Evolutionary conservation across 2,329 filamentous ascomycete species (phyloP).

Genomic region (Colletotrichum chrysophilum): DNA sequence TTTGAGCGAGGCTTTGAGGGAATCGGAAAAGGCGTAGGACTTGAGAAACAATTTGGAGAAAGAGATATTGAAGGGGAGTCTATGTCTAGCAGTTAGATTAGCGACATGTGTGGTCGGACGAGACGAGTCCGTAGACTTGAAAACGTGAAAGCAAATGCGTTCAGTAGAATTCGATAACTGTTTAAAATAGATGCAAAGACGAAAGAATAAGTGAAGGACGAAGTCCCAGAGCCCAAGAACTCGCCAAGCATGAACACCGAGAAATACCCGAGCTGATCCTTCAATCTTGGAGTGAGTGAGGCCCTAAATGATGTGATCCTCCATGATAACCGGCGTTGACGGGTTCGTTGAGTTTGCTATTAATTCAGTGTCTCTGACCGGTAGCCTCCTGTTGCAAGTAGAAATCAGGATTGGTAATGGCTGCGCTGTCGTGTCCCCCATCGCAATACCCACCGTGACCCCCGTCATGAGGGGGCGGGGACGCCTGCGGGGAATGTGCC

Average conservation of each 20-base stretch:
- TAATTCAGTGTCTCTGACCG: background rate
- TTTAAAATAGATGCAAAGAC: no score
- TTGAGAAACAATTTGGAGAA: background rate
- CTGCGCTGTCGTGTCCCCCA: background rate
- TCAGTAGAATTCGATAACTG: background rate
- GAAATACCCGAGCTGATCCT: background rate
- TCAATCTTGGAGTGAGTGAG: no score
- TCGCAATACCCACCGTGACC: background rate
- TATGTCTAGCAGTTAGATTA: background rate
- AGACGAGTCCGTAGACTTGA: background rate
- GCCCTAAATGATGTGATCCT: background rate
- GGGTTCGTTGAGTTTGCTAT: rapidly evolving
- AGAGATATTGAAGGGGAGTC: background rate
- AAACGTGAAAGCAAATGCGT: background rate
- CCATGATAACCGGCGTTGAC: rapidly evolving
- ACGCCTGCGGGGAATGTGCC: background rate
- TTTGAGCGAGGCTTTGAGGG: background rate
- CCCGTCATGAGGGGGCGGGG: background rate
- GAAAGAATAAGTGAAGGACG: no score
- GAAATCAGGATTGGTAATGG: background rate
- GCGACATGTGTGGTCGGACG: background rate
- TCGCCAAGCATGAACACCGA: background rate
- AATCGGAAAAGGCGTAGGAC: background rate
- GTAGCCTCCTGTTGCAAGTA: background rate
- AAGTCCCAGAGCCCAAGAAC: no score